These are phyloP conservation scores for Lycium ferocissimum DNA, from an alignment of 257 asterid genomes.

Conservation along the genomic window DNA sequence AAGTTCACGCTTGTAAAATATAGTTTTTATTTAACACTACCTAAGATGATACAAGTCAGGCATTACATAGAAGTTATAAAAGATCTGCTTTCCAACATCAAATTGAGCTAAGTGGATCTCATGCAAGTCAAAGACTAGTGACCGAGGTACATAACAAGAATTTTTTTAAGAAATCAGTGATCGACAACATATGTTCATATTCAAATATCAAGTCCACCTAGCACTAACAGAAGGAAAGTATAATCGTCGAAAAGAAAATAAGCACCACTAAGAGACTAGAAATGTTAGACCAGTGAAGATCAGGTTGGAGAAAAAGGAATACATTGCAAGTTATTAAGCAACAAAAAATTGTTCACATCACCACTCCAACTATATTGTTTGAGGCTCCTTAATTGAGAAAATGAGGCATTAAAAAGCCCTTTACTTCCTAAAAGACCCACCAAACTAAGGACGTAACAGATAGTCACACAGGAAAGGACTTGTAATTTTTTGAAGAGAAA, in stretches of 20 bases:
- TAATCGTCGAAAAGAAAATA: neutral
- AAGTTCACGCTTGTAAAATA: no score
- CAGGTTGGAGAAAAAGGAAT: neutral
- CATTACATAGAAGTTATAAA: neutral
- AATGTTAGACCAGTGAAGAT: neutral
- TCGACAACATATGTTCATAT: no score
- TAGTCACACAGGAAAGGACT: neutral
- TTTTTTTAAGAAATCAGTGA: neutral
- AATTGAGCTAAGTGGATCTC: neutral
- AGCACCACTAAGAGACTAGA: neutral
- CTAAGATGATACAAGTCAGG: constrained; percentile 9
- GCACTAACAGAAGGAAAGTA: neutral
- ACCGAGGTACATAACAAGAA: constrained; percentile 9
- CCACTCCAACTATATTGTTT: neutral
- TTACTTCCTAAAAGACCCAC: neutral
- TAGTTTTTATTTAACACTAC: neutral
- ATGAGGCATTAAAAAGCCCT: neutral
- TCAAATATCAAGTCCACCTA: constrained; percentile 4
- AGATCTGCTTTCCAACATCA: constrained; percentile 4
- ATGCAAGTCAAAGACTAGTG: constrained; percentile 5
- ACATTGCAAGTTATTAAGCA: neutral
- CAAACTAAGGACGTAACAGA: neutral
- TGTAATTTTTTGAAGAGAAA: neutral
- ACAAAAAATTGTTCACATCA: neutral
- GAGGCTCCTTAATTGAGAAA: neutral